These are phyloP conservation scores for Colletotrichum abscissum DNA, from an alignment of 2,329 filamentous ascomycete genomes.

Conservation along the genomic window DNA sequence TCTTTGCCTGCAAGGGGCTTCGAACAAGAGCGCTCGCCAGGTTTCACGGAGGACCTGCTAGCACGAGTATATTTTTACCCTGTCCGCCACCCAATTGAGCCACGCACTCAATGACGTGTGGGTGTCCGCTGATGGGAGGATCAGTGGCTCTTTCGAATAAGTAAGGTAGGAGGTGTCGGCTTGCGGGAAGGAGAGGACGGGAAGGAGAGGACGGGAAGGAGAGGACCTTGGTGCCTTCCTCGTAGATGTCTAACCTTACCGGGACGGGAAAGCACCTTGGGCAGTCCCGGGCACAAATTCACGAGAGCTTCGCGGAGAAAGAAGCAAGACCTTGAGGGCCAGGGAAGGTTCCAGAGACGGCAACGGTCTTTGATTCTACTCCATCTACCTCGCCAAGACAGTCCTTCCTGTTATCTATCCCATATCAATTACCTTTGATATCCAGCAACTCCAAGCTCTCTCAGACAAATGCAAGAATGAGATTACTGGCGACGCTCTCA, in stretches of 20 bases:
- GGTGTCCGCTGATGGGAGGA: neutral
- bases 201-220: neutral
- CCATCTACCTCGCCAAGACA: neutral
- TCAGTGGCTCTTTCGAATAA: neutral
- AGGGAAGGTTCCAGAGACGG: neutral
- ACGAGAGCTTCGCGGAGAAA: neutral
- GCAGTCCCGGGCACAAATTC: neutral
- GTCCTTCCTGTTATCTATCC: no score
- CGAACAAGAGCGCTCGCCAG: conserved; percentile 6
- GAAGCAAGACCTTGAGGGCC: neutral
- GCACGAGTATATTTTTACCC: neutral
- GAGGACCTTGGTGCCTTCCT: neutral
- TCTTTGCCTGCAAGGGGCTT: neutral
- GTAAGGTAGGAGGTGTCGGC: neutral
- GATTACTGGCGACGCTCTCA: neutral
- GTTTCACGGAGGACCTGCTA: neutral
- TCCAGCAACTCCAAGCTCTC: neutral
- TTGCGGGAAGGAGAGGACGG: neutral
- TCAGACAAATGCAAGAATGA: neutral
- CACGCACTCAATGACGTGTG: neutral
- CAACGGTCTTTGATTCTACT: neutral
- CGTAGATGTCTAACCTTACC: neutral
- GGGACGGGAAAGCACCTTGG: neutral
- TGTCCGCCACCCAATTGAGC: neutral
- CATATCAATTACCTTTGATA: neutral